Evolutionary conservation across 2,329 filamentous ascomycete species (phyloP).

Genomic region (Sordariomycetes sp.): DNA sequence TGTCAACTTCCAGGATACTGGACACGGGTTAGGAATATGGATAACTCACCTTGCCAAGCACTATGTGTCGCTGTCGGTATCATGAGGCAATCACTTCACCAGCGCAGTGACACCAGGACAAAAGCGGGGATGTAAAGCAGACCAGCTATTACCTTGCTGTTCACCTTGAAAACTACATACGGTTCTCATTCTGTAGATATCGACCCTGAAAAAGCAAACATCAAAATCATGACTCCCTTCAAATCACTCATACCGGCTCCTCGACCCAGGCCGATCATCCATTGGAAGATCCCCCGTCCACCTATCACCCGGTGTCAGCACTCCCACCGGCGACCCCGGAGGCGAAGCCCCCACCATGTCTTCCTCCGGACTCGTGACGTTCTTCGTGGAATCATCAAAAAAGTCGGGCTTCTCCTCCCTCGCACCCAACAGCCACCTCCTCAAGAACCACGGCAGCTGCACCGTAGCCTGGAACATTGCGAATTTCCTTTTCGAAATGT

Average conservation of each 20-base stretch:
- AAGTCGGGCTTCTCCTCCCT: not conserved
- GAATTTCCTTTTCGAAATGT: slow-evolving; percentile 17
- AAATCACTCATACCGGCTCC: not conserved
- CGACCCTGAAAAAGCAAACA: too few species aligned
- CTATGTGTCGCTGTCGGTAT: too few species aligned
- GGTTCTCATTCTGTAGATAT: too few species aligned
- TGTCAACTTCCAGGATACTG: too few species aligned
- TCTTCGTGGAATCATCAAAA: slow-evolving; percentile 1
- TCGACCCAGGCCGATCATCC: not conserved
- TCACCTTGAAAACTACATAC: too few species aligned
- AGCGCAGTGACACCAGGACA: too few species aligned
- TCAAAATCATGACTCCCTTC: too few species aligned
- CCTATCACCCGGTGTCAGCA: not conserved
- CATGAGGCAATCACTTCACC: too few species aligned
- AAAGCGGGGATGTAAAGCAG: too few species aligned
- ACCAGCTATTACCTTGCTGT: too few species aligned
- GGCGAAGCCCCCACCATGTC: not conserved
- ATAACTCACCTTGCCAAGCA: too few species aligned
- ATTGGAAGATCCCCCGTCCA: not conserved
- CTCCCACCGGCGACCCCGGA: not conserved
- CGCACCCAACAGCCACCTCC: slow-evolving; percentile 12
- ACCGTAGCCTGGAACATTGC: slow-evolving; percentile 14
- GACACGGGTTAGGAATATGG: too few species aligned
- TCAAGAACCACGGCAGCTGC: slow-evolving; percentile 18
- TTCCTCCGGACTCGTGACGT: not conserved